phyloP scores from a whole-genome alignment of 257 asterid species.

The Phtheirospermum japonicum region DNA sequence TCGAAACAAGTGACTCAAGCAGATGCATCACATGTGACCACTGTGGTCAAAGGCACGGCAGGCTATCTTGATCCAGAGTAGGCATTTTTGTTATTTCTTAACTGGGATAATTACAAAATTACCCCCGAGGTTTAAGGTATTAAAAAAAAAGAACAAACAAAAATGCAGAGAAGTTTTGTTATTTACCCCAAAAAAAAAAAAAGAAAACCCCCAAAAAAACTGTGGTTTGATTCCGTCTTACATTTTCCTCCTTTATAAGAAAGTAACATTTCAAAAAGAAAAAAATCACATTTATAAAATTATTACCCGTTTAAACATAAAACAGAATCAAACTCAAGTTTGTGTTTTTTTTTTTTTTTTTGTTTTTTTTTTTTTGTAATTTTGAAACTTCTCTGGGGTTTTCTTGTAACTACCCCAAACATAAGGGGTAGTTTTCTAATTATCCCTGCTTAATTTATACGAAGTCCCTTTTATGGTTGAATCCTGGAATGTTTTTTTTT shows the following conservation, averaged over 20 bases:
- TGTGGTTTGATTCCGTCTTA: no score
- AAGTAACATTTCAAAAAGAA: no score
- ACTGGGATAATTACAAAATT: not conserved
- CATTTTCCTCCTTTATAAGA: no score
- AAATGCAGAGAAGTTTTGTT: no score
- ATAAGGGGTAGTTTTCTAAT: not conserved
- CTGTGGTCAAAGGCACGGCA: conserved; percentile 88
- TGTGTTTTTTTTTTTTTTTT: no score
- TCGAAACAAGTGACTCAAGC: conserved; percentile 75
- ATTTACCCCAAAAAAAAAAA: no score
- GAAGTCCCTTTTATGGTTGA: not conserved
- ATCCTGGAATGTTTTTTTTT: conserved; percentile 13
- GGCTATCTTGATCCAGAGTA: conserved; percentile 99
- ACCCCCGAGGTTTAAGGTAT: not conserved
- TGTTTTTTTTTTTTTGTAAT: no score
- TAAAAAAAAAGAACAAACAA: not conserved
- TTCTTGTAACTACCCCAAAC: conserved; percentile 1
- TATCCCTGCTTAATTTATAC: not conserved
- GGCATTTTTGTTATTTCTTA: conserved; percentile 15
- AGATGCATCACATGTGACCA: conserved; percentile 84
- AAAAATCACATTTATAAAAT: no score
- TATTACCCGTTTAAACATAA: not conserved
- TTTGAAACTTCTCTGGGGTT: not conserved
- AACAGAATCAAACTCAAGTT: not conserved
- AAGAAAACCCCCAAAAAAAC: no score